Conservation (phyloP, 441 rosid species). For the Eruca vesicaria region DNA sequence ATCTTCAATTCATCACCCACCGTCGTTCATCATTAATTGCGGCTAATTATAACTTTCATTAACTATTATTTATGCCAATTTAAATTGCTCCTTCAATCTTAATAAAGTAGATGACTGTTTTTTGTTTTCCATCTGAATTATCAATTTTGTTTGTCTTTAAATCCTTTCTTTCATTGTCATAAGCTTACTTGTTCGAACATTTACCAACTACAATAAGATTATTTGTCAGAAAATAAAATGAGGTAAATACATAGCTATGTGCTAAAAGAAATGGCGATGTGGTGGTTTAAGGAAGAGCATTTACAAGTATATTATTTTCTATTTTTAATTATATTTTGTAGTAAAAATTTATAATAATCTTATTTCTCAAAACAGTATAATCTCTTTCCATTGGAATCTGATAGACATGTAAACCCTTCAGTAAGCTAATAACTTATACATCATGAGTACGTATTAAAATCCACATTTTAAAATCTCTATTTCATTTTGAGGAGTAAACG, state of each 20-base stretch:
- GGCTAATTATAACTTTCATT: constrained; percentile 14
- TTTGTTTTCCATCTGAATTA: background rate
- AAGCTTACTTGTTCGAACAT: background rate
- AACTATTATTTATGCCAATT: background rate
- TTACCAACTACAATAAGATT: background rate
- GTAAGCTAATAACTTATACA: background rate
- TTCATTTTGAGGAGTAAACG: background rate
- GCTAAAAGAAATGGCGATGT: background rate
- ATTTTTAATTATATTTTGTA: too few relatives aligned
- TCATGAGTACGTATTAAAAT: background rate
- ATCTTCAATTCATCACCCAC: constrained; percentile 31
- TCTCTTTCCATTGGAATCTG: background rate
- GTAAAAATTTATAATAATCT: too few relatives aligned
- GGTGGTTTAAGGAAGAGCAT: too few relatives aligned
- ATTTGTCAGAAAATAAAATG: background rate
- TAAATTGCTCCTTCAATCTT: background rate
- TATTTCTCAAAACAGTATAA: background rate
- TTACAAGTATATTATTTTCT: too few relatives aligned
- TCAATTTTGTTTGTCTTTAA: background rate
- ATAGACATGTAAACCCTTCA: background rate
- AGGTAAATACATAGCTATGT: background rate
- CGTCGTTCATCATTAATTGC: constrained; percentile 29
- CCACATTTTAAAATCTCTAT: background rate
- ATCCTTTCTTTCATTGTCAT: background rate
- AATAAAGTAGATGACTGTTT: background rate